Base-by-base conservation (phyloP, 192 early-diverging fungal genomes). In the Rhizophagus clarus region DNA sequence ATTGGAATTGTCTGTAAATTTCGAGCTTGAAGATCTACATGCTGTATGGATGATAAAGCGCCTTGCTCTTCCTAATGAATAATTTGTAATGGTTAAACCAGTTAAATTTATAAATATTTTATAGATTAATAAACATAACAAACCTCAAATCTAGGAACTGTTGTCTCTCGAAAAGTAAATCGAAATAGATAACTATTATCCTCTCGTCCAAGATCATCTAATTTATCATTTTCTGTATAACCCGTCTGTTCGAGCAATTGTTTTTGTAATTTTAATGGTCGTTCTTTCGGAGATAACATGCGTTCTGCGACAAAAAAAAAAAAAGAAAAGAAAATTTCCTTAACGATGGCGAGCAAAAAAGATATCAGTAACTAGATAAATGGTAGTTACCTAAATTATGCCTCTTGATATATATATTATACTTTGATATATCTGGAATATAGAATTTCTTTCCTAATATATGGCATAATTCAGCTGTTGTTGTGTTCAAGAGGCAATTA, bases 131-230 rank as follows among this genome's bases (percentile, higher is more conserved):
- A 85, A 51, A 84, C 82, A 56, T 82, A 82, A 70, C 83, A 81
- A 80, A 76, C 72, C 56, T 68, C 83, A 74, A 61, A 88, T 84
- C 11, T 88, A 87, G 88, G 86, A 37, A 88, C 85, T 11, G 84
- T 87, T 0, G 87, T 85, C 82, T 86, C 82, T 14, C 83, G 86
- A 82, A 96, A 91, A 5, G 90, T 90, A 79, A 96, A 95, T n/a
- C 94, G 90, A 83, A 91, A 91, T 24, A 96, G 79, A 60, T 95
- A 95, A 61, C 93, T 94, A 84, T 95, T 95, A 81, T 96, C 95
- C 75, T 96, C 95, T 67, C 95, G 85, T 5, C 94, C 94, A 28
- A 95, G 84, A 37, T 93, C 87, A 66, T 95, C 92, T 11, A 96
- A 87, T 77, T 89, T 91, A 83, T 97, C 95, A 61, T 89, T 83